Evolutionary conservation across 2,329 filamentous ascomycete genomes (phyloP).

Genomic region (Sarocladium kiliense): DNA sequence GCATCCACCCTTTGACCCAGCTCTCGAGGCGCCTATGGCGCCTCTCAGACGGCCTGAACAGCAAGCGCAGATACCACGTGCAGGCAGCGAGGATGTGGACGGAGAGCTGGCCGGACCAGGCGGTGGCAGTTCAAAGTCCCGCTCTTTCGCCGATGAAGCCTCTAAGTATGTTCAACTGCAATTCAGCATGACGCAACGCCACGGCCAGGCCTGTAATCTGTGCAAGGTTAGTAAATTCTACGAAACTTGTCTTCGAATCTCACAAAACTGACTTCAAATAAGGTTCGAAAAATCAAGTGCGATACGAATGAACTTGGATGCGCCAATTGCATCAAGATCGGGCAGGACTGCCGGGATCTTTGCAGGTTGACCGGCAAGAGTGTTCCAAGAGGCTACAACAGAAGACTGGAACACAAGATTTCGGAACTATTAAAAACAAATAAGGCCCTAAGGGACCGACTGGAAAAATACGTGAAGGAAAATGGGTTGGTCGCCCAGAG

Average conservation of each 20-base stretch:
- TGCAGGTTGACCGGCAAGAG: not conserved
- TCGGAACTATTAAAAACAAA: not conserved
- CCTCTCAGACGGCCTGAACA: too few relatives aligned
- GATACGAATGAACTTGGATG: not conserved
- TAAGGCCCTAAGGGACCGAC: not conserved
- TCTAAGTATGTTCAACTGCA: not conserved
- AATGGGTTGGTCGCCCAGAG: too few relatives aligned
- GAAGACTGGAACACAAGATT: not conserved
- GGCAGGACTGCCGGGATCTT: not conserved
- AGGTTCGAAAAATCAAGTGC: constrained; percentile 2
- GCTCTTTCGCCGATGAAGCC: not conserved
- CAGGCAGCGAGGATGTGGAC: not conserved
- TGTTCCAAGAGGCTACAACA: not conserved
- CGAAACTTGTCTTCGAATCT: not conserved
- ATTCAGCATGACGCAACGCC: not conserved
- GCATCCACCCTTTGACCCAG: not conserved
- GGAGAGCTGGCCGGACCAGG: too few relatives aligned
- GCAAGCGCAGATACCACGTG: too few relatives aligned
- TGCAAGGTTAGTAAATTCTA: constrained; percentile 12
- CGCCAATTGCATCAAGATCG: not conserved
- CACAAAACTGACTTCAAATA: not conserved
- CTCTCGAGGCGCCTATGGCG: not conserved
- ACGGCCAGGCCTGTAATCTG: constrained; percentile 13
- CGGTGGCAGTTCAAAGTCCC: too few relatives aligned
- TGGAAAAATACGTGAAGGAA: too few relatives aligned